These are phyloP conservation scores for Nothopassalora personata DNA, from an alignment of 2,329 filamentous ascomycete species.

Conservation along the genomic window DNA sequence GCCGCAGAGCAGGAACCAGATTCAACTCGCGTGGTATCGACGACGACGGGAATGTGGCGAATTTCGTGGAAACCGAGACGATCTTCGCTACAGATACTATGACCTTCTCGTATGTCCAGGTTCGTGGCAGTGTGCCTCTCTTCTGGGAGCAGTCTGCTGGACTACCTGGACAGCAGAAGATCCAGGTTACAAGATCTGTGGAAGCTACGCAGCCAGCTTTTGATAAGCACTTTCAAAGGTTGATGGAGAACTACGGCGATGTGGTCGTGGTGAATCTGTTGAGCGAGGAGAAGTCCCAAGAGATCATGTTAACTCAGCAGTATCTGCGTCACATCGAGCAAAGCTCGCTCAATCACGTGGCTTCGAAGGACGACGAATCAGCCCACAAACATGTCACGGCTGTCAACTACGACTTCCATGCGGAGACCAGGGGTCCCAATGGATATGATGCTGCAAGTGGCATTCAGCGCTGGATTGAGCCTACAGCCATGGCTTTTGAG, in stretches of 20 bases:
- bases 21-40: conserved; percentile 98
- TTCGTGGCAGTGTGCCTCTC: conserved; percentile 85
- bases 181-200: conserved; percentile 77
- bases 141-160: conserved; percentile 96
- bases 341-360: conserved; percentile 61
- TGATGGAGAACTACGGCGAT: conserved; percentile 81
- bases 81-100: conserved; percentile 76
- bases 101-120: conserved; percentile 89
- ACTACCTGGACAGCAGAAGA: conserved; percentile 89
- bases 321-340: conserved; percentile 73
- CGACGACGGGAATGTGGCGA: conserved; percentile 94
- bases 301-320: conserved; percentile 73
- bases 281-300: conserved; percentile 81
- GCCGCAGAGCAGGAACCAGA: conserved; percentile 81
- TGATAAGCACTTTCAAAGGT: conserved; percentile 85
- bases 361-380: conserved; percentile 37
- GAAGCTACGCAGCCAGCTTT: conserved; percentile 94
- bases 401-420: conserved; percentile 95
- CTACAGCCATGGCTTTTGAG: conserved; percentile 81
- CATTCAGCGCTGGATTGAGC: conserved; percentile 71
- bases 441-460: conserved; percentile 88
- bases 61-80: conserved; percentile 97
- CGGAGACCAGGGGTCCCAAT: conserved; percentile 77
- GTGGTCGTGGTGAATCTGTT: conserved; percentile 91
- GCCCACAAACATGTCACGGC: conserved; percentile 72